Evolutionary conservation across 192 early-diverging fungal genomes (phyloP), one percentile per base, ranked within the genome.

Genomic region (Kappamyces sp.): DNA sequence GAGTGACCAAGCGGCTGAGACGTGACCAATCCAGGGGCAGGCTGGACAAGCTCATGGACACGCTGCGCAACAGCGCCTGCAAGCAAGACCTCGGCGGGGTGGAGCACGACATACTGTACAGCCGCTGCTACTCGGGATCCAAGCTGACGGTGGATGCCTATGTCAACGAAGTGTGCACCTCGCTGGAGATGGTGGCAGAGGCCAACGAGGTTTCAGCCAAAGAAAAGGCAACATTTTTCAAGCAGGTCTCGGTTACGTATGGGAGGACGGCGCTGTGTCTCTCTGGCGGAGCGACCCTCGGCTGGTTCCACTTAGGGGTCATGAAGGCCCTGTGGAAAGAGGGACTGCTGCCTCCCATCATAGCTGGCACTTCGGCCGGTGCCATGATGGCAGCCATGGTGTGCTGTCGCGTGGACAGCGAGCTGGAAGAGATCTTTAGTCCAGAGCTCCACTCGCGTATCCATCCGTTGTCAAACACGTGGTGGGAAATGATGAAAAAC

Each of bases 1-100:
- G 47, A 38, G 47, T 58, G 32, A 58, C 55, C 2, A 32, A 58
- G 8, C 11, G 55, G 34, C 32, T 55, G 54, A 39, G 40, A 12
- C n/a, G 31, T 3, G 3, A 9, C 15, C 54, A 32, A 8, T 8
- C 9, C 31, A 15, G 12, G 7, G 12, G 34, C 31, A n/a, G 9
- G 5, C 45, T 58, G 33, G 43, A 58, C 42, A 3, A 12, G 12
- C 45, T 58, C 30, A 34, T 14, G 14, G 36, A 39, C 30, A 36
- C 33, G 3, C 31, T 58, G 6, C 12, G 34, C 2, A 14, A 58
- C 30, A 74, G 68, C 39, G 85, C 80, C 9, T 77, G 86, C 55
- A 92, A 87, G 57, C 66, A 73, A 49, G 88, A 92, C 64, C 81
- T 88, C 65, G 87, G 80, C 22, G 86, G 86, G 5, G 73, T 89